Evolutionary conservation across 2,329 filamentous ascomycete genomes (phyloP), one percentile per base, ranked within the genome.

Genomic region (Blumeriella jaapii): DNA sequence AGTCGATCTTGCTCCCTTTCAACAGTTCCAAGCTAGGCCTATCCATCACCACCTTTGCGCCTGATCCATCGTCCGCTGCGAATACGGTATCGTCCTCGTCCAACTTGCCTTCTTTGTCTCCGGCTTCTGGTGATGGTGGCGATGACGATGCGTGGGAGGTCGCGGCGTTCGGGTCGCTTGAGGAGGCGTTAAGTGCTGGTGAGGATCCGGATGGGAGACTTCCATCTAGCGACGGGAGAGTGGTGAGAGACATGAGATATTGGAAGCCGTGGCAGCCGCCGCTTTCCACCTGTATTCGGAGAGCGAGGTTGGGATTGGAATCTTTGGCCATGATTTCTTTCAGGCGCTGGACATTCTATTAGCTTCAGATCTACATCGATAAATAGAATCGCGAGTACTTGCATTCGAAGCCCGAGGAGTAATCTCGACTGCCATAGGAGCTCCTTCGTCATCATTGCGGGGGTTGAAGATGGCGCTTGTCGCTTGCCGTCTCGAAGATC

Each of bases 261-360:
- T 98, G 91, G 59, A 98, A 98, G 31, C 91, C 91, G 60, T 98
- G 91, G 59, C 91, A 98, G 37, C 91, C 91, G 45, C 91, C 91
- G 38, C 81, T 85, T 55, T 93, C 86, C 39, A 98, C 87, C 42
- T 82, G 79, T 47, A 98, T 82, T 34, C 89, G 82, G n/a, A 98
- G 70, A 15, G 86, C 83, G 19, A 93, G 73, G 52, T 82, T 68
- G 2, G 84, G 83, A 56, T 93, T 93, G 12, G 57, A 53, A 51
- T 82, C 77, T 48, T 76, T 73, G 23, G 61, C 54, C 68, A 84
- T 86, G 44, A 91, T 93, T 46, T 84, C 71, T 42, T 48, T 50
- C 11, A 56, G 38, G 17, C 52, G 46, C 53, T 56, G 22, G 5
- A 23, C 22, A 11, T 8, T n/a, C 8, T 5, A 35, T 20, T 27